phyloP scores from a whole-genome alignment of 352 stramenopile species.

The Hyaloperonospora brassicae region DNA sequence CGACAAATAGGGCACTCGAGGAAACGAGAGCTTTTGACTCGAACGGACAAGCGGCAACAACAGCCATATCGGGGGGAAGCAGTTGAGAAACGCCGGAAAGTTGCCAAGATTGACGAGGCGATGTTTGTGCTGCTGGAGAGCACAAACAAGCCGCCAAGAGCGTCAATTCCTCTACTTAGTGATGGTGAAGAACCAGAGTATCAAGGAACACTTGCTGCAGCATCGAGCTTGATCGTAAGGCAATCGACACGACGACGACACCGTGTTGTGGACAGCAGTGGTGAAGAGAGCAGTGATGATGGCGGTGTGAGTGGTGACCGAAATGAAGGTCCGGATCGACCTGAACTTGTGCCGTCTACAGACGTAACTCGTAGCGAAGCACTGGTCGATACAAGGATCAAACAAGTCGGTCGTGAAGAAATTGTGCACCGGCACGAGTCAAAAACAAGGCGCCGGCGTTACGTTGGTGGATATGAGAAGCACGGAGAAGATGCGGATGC shows the following conservation, averaged over 20 bases:
- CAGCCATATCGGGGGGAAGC: conserved; percentile 5
- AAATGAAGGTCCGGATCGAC: conserved; percentile 4
- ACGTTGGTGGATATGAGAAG: conserved; percentile 68
- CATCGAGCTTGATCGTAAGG: conserved; percentile 3
- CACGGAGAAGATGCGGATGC: conserved; percentile 46
- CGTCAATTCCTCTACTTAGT: conserved; percentile 8
- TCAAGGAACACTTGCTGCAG: background rate
- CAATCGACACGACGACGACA: conserved; percentile 19
- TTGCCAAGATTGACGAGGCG: conserved; percentile 12
- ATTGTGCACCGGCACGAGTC: conserved; percentile 9
- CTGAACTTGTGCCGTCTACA: background rate
- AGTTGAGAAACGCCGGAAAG: conserved; percentile 2
- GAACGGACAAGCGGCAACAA: background rate
- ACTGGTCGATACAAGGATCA: background rate
- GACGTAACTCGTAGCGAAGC: background rate
- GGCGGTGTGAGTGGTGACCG: conserved; percentile 1
- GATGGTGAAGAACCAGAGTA: background rate
- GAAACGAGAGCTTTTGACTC: conserved; percentile 13
- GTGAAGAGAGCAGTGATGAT: conserved; percentile 26
- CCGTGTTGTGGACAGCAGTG: conserved; percentile 35
- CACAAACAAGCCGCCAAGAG: conserved; percentile 4
- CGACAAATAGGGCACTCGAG: background rate
- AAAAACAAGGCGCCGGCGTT: conserved; percentile 31
- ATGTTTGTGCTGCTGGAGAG: conserved; percentile 10
- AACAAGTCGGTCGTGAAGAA: background rate